These are phyloP conservation scores for Juglanconis juglandina DNA, from an alignment of 2,329 filamentous ascomycete genomes.

Conservation along the genomic window DNA sequence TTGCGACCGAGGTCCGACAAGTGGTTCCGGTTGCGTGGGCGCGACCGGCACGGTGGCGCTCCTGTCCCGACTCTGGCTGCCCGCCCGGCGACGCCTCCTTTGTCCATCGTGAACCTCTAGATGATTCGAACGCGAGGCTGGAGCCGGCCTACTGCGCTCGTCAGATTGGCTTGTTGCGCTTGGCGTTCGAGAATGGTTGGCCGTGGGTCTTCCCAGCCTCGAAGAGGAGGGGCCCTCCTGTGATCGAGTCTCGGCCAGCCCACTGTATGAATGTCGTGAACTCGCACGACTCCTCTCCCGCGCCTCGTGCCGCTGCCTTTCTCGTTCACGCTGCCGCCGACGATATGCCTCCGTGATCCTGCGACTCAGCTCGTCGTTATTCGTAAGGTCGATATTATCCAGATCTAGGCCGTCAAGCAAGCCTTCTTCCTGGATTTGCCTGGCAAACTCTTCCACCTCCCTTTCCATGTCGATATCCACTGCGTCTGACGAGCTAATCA, in stretches of 20 bases:
- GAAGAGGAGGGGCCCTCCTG: conserved; percentile 25
- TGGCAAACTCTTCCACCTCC: conserved; percentile 83
- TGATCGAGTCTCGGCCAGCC: conserved; percentile 25
- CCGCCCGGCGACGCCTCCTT: conserved; percentile 46
- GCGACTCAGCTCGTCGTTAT: conserved; percentile 87
- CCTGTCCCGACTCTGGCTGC: conserved; percentile 46
- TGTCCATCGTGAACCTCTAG: conserved; percentile 45
- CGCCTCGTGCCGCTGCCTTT: conserved; percentile 50
- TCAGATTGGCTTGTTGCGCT: conserved; percentile 44
- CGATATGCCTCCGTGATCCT: conserved; percentile 87
- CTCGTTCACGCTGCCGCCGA: conserved; percentile 65
- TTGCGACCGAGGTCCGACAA: conserved; percentile 58
- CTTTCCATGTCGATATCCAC: conserved; percentile 77
- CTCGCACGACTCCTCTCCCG: conserved; percentile 41
- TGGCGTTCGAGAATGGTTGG: conserved; percentile 41
- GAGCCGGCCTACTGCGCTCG: conserved; percentile 50
- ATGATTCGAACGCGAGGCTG: conserved; percentile 41
- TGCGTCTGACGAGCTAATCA: conserved; percentile 76
- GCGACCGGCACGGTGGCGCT: conserved; percentile 49
- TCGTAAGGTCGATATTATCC: conserved; percentile 76
- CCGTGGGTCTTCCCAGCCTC: conserved; percentile 32
- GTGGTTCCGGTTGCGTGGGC: conserved; percentile 38
- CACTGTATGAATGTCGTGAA: conserved; percentile 34
- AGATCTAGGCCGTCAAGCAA: conserved; percentile 84
- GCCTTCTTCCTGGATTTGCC: conserved; percentile 83